Conservation (phyloP, 148 eudicot genomes). For the Selenicereus undatus region DNA sequence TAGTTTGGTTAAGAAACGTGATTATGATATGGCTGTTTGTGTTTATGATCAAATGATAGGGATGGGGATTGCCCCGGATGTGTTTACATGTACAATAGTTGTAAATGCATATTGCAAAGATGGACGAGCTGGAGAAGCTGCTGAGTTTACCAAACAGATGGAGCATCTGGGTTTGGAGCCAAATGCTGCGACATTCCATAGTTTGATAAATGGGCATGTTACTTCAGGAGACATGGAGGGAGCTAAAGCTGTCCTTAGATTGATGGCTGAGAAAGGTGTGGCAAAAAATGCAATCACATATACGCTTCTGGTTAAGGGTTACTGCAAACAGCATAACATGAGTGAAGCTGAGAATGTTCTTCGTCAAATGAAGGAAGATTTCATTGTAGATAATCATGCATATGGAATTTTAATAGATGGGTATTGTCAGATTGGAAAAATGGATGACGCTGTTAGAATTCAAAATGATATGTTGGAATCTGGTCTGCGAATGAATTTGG, state of each 20-base stretch:
- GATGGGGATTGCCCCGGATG: conserved; percentile 60
- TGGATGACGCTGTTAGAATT: conserved; percentile 60
- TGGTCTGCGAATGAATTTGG: conserved; percentile 56
- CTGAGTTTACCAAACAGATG: conserved; percentile 24
- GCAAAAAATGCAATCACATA: conserved; percentile 42
- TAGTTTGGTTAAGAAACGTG: conserved; percentile 50
- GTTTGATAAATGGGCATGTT: conserved; percentile 45
- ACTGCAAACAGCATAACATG: conserved; percentile 45
- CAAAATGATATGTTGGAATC: conserved; percentile 53
- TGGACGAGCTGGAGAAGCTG: conserved; percentile 29
- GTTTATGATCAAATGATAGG: conserved; percentile 66
- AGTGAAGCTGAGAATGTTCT: conserved; percentile 67
- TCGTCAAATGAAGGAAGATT: conserved; percentile 42
- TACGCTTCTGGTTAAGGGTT: conserved; percentile 70
- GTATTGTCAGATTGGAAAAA: conserved; percentile 52
- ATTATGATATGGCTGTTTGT: conserved; percentile 36
- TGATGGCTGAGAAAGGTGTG: conserved; percentile 56
- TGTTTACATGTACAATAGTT: conserved; percentile 58
- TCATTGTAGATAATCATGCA: conserved; percentile 41
- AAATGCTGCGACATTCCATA: conserved; percentile 33
- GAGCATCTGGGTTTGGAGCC: conserved; percentile 34
- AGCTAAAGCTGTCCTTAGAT: conserved; percentile 40
- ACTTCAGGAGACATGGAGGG: conserved; percentile 28
- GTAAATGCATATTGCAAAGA: conserved; percentile 72
- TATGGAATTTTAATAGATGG: conserved; percentile 69